phyloP scores from a whole-genome alignment of 2,329 filamentous ascomycete species.

The Trichoderma simmonsii region DNA sequence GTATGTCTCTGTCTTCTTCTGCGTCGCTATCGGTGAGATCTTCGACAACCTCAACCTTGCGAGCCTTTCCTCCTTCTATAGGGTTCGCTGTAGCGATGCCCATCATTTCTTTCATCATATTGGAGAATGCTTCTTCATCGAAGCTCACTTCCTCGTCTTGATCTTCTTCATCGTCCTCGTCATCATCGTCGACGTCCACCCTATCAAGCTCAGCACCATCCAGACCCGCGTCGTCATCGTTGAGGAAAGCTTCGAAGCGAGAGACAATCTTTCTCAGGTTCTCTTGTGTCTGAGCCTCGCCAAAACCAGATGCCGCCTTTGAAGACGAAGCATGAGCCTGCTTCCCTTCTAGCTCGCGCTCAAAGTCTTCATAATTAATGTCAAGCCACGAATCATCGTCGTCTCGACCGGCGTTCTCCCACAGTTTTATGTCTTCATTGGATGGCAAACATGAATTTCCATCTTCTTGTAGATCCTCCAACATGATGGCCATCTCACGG shows the following conservation, averaged over 20 bases:
- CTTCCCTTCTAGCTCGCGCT: constrained; percentile 66
- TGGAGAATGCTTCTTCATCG: constrained; percentile 78
- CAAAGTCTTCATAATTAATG: constrained; percentile 86
- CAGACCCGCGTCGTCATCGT: constrained; percentile 75
- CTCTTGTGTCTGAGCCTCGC: constrained; percentile 64
- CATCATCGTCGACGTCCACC: constrained; percentile 60
- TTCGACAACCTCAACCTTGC: not conserved
- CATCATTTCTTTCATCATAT: constrained; percentile 92
- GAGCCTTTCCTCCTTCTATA: not conserved
- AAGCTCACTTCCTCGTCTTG: constrained; percentile 56
- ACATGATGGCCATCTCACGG: constrained; percentile 70
- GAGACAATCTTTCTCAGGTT: constrained; percentile 89
- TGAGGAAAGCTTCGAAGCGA: constrained; percentile 87
- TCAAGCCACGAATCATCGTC: constrained; percentile 91
- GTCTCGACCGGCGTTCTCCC: constrained; percentile 60
- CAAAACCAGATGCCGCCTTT: constrained; percentile 48
- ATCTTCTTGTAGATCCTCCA: constrained; percentile 72
- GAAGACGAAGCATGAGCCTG: constrained; percentile 38
- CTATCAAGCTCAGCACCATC: constrained; percentile 74
- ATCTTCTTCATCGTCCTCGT: constrained; percentile 54
- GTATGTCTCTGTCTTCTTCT: constrained; percentile 58
- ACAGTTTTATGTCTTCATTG: constrained; percentile 67
- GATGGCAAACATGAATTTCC: constrained; percentile 65
- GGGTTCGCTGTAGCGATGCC: constrained; percentile 47
- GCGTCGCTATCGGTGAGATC: constrained; percentile 35